Percentiles rank a stretch among this genome's conserved stretches.
Conservation (phyloP, 352 stramenopile genomes). For the Pythium utonaiense region DNA sequence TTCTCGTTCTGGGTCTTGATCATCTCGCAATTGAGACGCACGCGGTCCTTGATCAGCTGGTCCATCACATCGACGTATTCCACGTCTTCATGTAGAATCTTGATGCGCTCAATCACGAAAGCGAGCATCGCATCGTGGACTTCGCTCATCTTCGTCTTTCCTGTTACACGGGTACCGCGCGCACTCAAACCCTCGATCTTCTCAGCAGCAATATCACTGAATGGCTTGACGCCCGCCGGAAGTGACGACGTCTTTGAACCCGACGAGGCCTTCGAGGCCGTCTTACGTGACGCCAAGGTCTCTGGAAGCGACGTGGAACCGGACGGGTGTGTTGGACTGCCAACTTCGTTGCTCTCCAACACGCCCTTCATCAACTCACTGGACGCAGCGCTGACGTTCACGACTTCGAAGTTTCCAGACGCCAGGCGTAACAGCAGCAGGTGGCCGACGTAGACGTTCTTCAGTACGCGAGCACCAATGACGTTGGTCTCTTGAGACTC, state of each 20-base stretch:
- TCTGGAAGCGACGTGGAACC: conserved; percentile 41
- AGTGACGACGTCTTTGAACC: conserved; percentile 17
- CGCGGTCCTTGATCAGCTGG: conserved; percentile 55
- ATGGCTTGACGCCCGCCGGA: conserved; percentile 33
- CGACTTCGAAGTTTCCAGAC: conserved; percentile 68
- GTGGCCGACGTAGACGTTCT: conserved; percentile 76
- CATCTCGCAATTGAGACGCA: conserved; percentile 61
- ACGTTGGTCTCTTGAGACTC: conserved; percentile 36
- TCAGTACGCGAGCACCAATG: conserved; percentile 59
- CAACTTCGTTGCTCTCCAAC: conserved; percentile 29
- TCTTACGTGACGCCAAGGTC: conserved; percentile 52
- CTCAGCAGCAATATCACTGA: conserved; percentile 60
- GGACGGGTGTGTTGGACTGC: conserved; percentile 14
- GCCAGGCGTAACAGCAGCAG: conserved; percentile 69
- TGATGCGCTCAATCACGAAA: conserved; percentile 73
- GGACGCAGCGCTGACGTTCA: conserved; percentile 74
- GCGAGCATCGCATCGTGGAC: conserved; percentile 67
- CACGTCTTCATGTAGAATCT: conserved; percentile 74
- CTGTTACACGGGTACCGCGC: conserved; percentile 60
- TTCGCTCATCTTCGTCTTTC: conserved; percentile 55
- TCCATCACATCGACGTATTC: conserved; percentile 74
- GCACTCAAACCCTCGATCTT: conserved; percentile 50
- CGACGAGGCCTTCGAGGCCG: conserved; percentile 23
- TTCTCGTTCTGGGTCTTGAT: conserved; percentile 46
- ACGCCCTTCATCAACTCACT: conserved; percentile 68